Percentiles rank a stretch among this genome's conserved stretches.
Conservation (phyloP, 108 stramenopile species). For the Chaetoceros tenuissimus region DNA sequence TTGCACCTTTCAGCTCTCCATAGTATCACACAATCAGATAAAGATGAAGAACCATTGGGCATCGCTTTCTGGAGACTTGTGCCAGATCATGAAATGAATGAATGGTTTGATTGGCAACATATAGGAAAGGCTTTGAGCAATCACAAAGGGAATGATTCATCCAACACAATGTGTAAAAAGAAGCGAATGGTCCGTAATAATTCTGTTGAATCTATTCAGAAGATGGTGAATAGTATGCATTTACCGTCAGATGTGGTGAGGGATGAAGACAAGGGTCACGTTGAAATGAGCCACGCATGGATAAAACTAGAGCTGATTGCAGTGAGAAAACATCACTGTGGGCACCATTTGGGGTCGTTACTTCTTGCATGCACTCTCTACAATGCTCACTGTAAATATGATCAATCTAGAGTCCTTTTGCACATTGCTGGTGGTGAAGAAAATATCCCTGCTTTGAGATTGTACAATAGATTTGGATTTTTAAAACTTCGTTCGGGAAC, state of each 20-base stretch:
- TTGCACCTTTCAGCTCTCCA: constrained; percentile 18
- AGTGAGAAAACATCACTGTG: constrained; percentile 12
- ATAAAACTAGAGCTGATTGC: constrained; percentile 27
- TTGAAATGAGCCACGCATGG: constrained; percentile 18
- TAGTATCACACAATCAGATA: not conserved
- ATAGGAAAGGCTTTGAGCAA: constrained; percentile 8
- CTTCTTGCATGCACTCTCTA: constrained; percentile 16
- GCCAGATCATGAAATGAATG: constrained; percentile 18
- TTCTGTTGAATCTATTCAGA: constrained; percentile 18
- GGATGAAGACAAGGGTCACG: not conserved
- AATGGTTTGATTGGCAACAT: constrained; percentile 23
- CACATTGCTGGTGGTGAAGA: constrained; percentile 21
- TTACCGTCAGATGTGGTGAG: not conserved
- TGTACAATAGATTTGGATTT: constrained; percentile 25
- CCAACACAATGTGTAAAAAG: constrained; percentile 1
- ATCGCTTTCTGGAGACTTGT: constrained; percentile 25
- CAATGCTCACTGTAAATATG: constrained; percentile 1
- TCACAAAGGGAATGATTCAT: not conserved
- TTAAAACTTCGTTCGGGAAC: constrained; percentile 11
- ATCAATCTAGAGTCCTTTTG: constrained; percentile 13
- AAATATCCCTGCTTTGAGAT: constrained; percentile 16
- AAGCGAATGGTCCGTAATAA: constrained; percentile 7
- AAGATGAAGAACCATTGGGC: constrained; percentile 11
- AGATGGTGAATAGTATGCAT: constrained; percentile 3
- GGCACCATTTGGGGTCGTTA: constrained; percentile 11